Conservation (phyloP, 106 monocot species). For the Amphibolis antarctica region DNA sequence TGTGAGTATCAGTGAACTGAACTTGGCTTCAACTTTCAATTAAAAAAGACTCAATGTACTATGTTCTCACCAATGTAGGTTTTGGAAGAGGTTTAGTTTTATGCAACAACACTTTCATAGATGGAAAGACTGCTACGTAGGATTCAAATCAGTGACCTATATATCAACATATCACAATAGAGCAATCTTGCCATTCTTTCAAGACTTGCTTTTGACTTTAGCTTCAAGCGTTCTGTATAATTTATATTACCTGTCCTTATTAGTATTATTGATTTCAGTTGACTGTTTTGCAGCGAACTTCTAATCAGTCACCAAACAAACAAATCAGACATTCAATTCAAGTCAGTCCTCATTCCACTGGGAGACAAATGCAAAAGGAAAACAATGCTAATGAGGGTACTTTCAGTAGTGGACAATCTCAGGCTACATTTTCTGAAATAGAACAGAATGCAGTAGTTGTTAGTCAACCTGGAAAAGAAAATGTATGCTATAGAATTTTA, state of each 20-base stretch:
- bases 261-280: neutral
- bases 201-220: neutral
- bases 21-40: too few relatives aligned
- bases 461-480: neutral
- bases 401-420: slow-evolving; percentile 19
- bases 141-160: too few relatives aligned
- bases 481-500: neutral
- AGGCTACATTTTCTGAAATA: neutral
- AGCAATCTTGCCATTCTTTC: too few relatives aligned
- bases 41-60: too few relatives aligned
- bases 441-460: neutral
- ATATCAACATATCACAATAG: too few relatives aligned
- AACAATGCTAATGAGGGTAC: slow-evolving; percentile 22
- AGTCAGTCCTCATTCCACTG: slow-evolving; percentile 8
- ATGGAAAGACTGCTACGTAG: too few relatives aligned
- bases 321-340: neutral
- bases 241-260: neutral
- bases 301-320: slow-evolving; percentile 24
- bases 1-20: too few relatives aligned
- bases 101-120: too few relatives aligned
- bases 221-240: neutral
- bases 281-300: slow-evolving; percentile 15
- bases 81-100: too few relatives aligned
- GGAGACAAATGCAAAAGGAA: slow-evolving; percentile 23
- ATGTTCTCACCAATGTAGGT: too few relatives aligned